Percentiles rank a stretch among this genome's conserved stretches.
These are phyloP conservation scores for Vitis riparia DNA, from an alignment of 164 flowering plant species.

Conservation along the genomic window DNA sequence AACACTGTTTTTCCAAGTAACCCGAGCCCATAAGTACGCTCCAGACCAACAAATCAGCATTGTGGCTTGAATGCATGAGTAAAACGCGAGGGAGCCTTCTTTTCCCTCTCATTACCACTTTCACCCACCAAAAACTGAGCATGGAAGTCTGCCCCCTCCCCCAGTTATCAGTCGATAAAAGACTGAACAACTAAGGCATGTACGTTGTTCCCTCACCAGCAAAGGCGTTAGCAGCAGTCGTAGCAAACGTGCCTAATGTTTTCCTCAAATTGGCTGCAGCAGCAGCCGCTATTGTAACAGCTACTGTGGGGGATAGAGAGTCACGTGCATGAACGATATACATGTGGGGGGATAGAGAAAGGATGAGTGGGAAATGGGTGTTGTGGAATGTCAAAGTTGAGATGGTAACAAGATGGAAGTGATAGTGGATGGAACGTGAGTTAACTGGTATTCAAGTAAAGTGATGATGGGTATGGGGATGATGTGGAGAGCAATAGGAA, in stretches of 20 bases:
- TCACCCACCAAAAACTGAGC: slow-evolving; percentile 98
- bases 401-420: too few relatives aligned
- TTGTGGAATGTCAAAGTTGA: too few relatives aligned
- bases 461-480: too few relatives aligned
- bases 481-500: too few relatives aligned
- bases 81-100: slow-evolving; percentile 90
- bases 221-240: slow-evolving; percentile 99
- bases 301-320: slow-evolving; percentile 43
- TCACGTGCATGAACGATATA: too few relatives aligned
- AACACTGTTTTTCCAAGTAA: slow-evolving; percentile 74
- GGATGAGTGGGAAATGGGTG: too few relatives aligned
- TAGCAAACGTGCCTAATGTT: slow-evolving; percentile 97
- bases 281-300: slow-evolving; percentile 97
- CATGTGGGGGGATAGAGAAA: too few relatives aligned
- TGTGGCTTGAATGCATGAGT: slow-evolving; percentile 98
- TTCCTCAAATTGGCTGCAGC: slow-evolving; percentile 97
- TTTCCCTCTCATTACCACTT: slow-evolving; percentile 92
- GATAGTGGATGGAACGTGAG: too few relatives aligned
- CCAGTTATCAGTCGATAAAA: slow-evolving; percentile 96
- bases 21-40: slow-evolving; percentile 82
- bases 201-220: slow-evolving; percentile 99
- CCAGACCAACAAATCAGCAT: slow-evolving; percentile 95
- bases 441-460: too few relatives aligned
- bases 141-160: slow-evolving; percentile 96
- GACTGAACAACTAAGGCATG: slow-evolving; percentile 96